These are phyloP conservation scores for Tuber microsphaerosporum DNA, from an alignment of 495 filamentous ascomycete species.

Conservation along the genomic window DNA sequence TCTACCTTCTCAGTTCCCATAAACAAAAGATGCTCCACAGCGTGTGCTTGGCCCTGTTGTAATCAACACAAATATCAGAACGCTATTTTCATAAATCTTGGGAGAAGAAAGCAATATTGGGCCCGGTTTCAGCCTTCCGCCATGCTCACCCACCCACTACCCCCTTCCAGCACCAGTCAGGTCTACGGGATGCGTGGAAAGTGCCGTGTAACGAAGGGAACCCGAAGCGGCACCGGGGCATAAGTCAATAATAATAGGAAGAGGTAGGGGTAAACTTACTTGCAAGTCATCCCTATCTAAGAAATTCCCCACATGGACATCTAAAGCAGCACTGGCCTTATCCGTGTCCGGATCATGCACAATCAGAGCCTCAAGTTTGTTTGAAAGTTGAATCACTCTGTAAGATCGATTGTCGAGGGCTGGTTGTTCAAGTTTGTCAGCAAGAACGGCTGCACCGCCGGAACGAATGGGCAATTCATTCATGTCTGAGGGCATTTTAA, in stretches of 20 bases:
- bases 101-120: background rate
- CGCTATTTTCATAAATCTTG: background rate
- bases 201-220: constrained; percentile 3
- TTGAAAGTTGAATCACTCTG: constrained; percentile 74
- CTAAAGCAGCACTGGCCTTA: constrained; percentile 90
- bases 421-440: constrained; percentile 77
- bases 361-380: constrained; percentile 85
- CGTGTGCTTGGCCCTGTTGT: constrained; percentile 38
- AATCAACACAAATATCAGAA: constrained; percentile 22
- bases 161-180: background rate
- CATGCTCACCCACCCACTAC: constrained; percentile 3
- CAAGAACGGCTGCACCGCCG: constrained; percentile 55
- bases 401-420: constrained; percentile 83
- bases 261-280: constrained; percentile 43
- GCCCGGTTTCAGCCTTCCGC: background rate
- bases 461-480: constrained; percentile 22
- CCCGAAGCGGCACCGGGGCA: constrained; percentile 2
- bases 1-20: constrained; percentile 94
- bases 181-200: background rate
- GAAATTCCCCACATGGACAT: constrained; percentile 94
- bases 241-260: constrained; percentile 3
- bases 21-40: constrained; percentile 67
- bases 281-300: constrained; percentile 85
- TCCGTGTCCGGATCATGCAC: constrained; percentile 94
- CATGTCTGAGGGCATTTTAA: constrained; percentile 19